phyloP scores from a whole-genome alignment of 495 filamentous ascomycete species.

The Penicillium dipodomyicola region DNA sequence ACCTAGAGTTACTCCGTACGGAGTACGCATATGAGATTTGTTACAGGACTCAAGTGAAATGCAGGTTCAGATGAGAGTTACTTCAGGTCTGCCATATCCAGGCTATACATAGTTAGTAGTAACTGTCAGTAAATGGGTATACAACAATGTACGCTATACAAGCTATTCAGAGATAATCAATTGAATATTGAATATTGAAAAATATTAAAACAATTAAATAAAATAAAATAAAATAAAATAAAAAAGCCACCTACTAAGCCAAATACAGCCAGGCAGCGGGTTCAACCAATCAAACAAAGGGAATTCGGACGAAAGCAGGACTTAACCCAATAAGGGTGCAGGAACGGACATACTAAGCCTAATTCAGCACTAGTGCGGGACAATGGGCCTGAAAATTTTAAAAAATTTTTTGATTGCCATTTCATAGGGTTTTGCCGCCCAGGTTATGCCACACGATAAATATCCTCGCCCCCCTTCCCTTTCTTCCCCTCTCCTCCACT shows the following conservation, averaged over 20 bases:
- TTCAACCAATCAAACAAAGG: conserved; percentile 12
- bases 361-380: conserved; percentile 14
- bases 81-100: too few relatives aligned
- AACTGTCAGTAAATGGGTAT: too few relatives aligned
- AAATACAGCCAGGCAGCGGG: not conserved
- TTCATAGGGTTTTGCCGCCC: conserved; percentile 27
- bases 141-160: not conserved
- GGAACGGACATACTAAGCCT: not conserved
- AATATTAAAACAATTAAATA: not conserved
- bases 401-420: conserved; percentile 26
- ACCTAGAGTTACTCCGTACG: not conserved
- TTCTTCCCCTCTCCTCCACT: conserved; percentile 29
- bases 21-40: not conserved
- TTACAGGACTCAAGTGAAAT: not conserved
- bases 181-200: not conserved
- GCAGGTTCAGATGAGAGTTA: not conserved
- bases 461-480: conserved; percentile 42
- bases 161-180: not conserved
- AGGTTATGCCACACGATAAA: conserved; percentile 47
- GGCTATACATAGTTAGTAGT: too few relatives aligned
- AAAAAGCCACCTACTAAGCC: conserved; percentile 4
- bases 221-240: not conserved
- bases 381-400: conserved; percentile 29
- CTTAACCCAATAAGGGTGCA: conserved; percentile 15
- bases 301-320: conserved; percentile 17